Conservation (phyloP, 192 early-diverging fungal genomes). For the Rhizophagus sp. region DNA sequence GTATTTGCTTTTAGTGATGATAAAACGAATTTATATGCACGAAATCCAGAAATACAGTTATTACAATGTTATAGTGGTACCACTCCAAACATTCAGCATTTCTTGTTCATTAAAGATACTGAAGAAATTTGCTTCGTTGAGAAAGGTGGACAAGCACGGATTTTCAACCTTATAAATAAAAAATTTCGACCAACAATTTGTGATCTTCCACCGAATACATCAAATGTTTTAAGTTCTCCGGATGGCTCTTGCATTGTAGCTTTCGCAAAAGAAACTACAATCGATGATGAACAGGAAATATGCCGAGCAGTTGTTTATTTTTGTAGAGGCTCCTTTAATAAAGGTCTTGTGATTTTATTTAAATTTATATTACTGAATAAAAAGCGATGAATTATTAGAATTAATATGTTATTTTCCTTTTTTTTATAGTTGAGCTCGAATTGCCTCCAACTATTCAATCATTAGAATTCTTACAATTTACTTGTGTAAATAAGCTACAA, state of each 20-base stretch:
- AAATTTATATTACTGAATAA: no score
- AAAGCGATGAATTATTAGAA: background rate
- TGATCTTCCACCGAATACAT: background rate
- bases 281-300: background rate
- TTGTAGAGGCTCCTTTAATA: background rate
- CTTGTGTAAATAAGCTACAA: background rate
- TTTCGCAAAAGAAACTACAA: background rate
- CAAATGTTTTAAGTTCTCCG: background rate
- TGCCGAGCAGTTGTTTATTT: slow-evolving; percentile 3
- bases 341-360: background rate
- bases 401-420: background rate
- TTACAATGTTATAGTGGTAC: background rate
- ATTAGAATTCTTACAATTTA: background rate
- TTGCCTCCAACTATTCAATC: background rate
- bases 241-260: background rate
- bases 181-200: background rate
- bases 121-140: slow-evolving; percentile 11
- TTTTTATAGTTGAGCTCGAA: background rate
- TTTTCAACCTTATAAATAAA: background rate
- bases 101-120: slow-evolving; percentile 13
- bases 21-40: background rate
- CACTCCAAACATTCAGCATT: background rate
- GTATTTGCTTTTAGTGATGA: background rate
- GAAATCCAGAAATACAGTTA: background rate
- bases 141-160: no score